Conservation (phyloP, 768 basidiomycete genomes). For the Mycena pura region DNA sequence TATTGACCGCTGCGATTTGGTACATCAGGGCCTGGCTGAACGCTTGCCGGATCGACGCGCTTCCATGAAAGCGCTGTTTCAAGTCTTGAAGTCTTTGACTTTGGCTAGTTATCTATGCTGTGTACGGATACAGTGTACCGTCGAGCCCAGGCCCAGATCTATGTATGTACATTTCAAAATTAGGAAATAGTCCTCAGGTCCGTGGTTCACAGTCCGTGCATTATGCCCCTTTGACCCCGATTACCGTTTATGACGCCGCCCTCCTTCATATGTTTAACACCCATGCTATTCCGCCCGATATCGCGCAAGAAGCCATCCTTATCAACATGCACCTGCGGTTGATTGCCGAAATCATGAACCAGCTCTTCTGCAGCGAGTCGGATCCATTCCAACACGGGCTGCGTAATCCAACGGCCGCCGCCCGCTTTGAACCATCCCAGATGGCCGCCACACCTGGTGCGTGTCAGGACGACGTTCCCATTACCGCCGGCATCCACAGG, state of each 20-base stretch:
- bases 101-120: no score
- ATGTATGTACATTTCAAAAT: no score
- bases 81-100: no score
- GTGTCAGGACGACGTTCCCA: not conserved
- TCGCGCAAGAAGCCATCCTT: not conserved
- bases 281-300: not conserved
- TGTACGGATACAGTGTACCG: no score
- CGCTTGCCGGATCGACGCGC: no score
- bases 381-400: not conserved
- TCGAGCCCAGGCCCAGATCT: no score
- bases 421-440: conserved; percentile 5
- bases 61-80: no score
- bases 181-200: no score
- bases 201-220: conserved; percentile 1
- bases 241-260: conserved; percentile 4
- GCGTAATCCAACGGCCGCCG: conserved; percentile 7
- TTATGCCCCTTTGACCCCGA: not conserved
- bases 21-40: no score
- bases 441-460: conserved; percentile 1
- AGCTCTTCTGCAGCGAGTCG: not conserved
- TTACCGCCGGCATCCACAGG: not conserved
- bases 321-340: not conserved
- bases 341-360: not conserved
- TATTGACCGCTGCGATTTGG: no score
- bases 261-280: not conserved